Base-by-base conservation (phyloP, 2,329 filamentous ascomycete species). In the Emergomyces orientalis region DNA sequence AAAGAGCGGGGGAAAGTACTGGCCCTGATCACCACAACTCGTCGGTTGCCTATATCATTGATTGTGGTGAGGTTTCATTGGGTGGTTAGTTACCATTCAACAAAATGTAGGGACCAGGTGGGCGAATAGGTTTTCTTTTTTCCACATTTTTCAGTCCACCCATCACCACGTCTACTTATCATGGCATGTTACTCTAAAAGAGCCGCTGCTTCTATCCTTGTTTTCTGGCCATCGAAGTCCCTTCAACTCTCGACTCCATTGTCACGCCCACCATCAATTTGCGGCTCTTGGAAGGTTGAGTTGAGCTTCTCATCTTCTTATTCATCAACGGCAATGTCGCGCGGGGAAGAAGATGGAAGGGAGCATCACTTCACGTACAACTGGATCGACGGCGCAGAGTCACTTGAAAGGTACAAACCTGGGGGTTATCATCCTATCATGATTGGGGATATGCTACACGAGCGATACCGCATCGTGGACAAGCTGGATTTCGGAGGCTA, bases 401-500 rank as follows among this genome's bases (percentile, higher is more conserved):
- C 51, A 34, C 71, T 75, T 30, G 70, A 72, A 67, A 59, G 66
- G 19, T 75, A 76, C 49, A 22, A 61, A n/a, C 70, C 69, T 4
- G 71, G 73, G 0, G 72, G 71, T 0, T 76, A 74, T 65, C 72
- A 75, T 66, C 73, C 74, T 0, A 62, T 76, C 2, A 70, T 70
- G 67, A 67, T 76, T 30, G 71, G 71, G 1, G 71, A 75, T 14
- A 41, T 71, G 5, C 65, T 75, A 1, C 64, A 72, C 41, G 64
- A 67, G 25, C 63, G 74, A 47, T 79, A 79, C 61, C 70, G 67
- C 6, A 70, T 80, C 51, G 69, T 74, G 7, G 14, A 17, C 22
- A 79, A 80, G 65, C 69, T 80, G 6, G 77, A 76, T 0, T 77
- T 71, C 67, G 77, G 78, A 8, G 70, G 71, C 4, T 77, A 73